A percentile compares a stretch with the other conserved stretches of the same genome.
These are phyloP conservation scores for Hypsizygus ulmarius DNA, from an alignment of 1,284 basidiomycete species.

Conservation along the genomic window DNA sequence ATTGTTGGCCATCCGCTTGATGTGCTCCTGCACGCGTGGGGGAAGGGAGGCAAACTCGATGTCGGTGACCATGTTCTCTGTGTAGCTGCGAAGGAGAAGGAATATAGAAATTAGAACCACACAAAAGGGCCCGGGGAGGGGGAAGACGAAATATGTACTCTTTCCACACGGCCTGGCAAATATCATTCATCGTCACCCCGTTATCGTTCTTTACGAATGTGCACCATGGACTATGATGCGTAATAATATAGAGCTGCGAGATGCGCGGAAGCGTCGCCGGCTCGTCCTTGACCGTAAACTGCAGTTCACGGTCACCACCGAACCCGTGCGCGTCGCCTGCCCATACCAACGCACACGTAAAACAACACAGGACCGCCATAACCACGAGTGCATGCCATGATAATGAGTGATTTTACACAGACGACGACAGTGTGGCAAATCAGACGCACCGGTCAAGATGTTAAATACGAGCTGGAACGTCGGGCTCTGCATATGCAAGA, in stretches of 20 bases:
- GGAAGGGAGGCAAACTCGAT: slow-evolving; percentile 60
- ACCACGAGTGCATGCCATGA: background rate
- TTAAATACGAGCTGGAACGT: slow-evolving; percentile 71
- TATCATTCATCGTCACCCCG: slow-evolving; percentile 71
- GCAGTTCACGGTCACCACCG: slow-evolving; percentile 60
- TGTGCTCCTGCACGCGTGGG: slow-evolving; percentile 62
- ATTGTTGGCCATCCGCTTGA: slow-evolving; percentile 55
- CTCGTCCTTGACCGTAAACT: slow-evolving; percentile 67
- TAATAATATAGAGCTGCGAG: slow-evolving; percentile 69
- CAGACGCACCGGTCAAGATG: slow-evolving; percentile 53
- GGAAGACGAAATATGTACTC: slow-evolving; percentile 49
- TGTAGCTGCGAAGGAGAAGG: slow-evolving; percentile 47
- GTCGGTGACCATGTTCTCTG: slow-evolving; percentile 64
- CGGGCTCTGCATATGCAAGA: slow-evolving; percentile 49
- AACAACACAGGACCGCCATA: background rate
- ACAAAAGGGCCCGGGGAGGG: background rate
- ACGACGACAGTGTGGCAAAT: background rate
- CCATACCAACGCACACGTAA: background rate
- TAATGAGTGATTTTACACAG: background rate
- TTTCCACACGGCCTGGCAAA: slow-evolving; percentile 63
- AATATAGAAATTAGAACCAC: slow-evolving; percentile 6
- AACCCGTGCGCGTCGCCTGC: slow-evolving; percentile 59
- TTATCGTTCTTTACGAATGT: slow-evolving; percentile 68
- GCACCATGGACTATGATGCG: slow-evolving; percentile 75
- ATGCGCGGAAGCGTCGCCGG: slow-evolving; percentile 79